These are phyloP conservation scores for Sungouiella blattae DNA, from an alignment of 805 yeast genomes.

Conservation along the genomic window DNA sequence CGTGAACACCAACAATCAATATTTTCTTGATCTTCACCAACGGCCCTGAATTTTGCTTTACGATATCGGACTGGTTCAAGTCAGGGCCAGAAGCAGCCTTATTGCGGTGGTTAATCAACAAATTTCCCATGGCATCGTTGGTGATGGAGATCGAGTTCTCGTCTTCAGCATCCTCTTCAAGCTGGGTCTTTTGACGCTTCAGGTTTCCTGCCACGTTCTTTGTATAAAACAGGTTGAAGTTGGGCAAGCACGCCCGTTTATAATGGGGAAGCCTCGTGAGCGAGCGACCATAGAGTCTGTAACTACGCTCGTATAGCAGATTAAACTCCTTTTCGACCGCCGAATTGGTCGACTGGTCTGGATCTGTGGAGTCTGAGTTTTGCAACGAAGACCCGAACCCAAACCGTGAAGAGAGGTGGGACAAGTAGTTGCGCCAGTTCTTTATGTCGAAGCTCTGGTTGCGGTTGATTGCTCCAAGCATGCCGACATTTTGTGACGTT, in stretches of 20 bases:
- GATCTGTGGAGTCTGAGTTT: constrained; percentile 1
- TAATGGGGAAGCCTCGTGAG: constrained; percentile 32
- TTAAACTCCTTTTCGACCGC: constrained; percentile 20
- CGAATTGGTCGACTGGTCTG: neutral
- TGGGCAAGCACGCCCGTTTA: constrained; percentile 40
- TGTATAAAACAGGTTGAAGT: constrained; percentile 11
- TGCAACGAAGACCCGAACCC: constrained; percentile 35
- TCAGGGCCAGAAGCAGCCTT: neutral
- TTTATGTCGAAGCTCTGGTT: constrained; percentile 25
- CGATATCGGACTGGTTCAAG: constrained; percentile 14
- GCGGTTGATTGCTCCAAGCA: constrained; percentile 12
- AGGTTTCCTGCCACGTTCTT: neutral
- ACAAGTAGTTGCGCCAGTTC: constrained; percentile 34
- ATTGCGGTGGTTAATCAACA: constrained; percentile 26
- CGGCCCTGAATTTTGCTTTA: constrained; percentile 26
- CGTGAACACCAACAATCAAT: constrained; percentile 90
- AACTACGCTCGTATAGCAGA: constrained; percentile 32
- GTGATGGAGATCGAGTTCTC: constrained; percentile 34
- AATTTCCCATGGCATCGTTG: constrained; percentile 40
- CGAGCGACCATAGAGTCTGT: constrained; percentile 36
- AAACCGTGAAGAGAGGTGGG: constrained; percentile 30
- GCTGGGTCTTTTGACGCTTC: neutral
- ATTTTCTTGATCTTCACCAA: constrained; percentile 50
- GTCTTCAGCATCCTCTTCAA: constrained; percentile 23
- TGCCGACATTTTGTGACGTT: constrained; percentile 15